These are phyloP conservation scores for Epicoccum nigrum DNA, from an alignment of 2,329 filamentous ascomycete genomes.

Conservation along the genomic window DNA sequence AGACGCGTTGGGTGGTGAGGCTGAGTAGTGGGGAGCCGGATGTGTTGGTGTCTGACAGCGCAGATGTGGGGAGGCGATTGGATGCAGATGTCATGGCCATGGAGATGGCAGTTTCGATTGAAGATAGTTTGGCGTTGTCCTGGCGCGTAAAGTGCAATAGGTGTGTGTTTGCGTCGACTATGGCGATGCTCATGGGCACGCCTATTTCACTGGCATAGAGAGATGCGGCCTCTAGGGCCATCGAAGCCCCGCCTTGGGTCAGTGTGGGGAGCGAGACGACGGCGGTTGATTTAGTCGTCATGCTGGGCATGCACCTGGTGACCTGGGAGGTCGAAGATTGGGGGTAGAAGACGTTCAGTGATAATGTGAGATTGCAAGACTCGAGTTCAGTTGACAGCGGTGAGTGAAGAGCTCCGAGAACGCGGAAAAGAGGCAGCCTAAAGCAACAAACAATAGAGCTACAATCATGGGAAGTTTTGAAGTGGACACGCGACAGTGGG, in stretches of 20 bases:
- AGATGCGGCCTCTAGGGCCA: constrained; percentile 38
- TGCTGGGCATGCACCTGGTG: background rate
- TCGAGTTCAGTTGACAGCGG: background rate
- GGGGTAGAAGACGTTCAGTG: background rate
- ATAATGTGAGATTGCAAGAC: background rate
- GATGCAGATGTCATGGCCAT: constrained; percentile 63
- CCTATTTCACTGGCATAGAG: constrained; percentile 34
- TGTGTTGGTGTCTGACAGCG: constrained; percentile 56
- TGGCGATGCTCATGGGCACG: constrained; percentile 54
- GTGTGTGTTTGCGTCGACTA: constrained; percentile 52
- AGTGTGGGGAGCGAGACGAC: constrained; percentile 33
- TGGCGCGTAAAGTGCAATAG: constrained; percentile 56
- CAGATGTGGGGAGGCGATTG: constrained; percentile 57
- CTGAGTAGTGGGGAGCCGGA: constrained; percentile 56
- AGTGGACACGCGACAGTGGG: constrained; percentile 9
- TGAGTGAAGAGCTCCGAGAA: constrained; percentile 4
- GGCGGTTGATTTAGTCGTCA: constrained; percentile 23
- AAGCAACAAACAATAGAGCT: constrained; percentile 1
- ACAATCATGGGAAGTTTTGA: background rate
- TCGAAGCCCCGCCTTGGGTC: constrained; percentile 37
- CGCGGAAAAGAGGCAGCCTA: constrained; percentile 5
- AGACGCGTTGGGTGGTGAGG: constrained; percentile 57
- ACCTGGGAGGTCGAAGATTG: too few species aligned
- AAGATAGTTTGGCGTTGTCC: constrained; percentile 57
- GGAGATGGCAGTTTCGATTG: constrained; percentile 65